phyloP scores from a whole-genome alignment of 2,329 filamentous ascomycete genomes.

The Scedosporium aurantiacum region DNA sequence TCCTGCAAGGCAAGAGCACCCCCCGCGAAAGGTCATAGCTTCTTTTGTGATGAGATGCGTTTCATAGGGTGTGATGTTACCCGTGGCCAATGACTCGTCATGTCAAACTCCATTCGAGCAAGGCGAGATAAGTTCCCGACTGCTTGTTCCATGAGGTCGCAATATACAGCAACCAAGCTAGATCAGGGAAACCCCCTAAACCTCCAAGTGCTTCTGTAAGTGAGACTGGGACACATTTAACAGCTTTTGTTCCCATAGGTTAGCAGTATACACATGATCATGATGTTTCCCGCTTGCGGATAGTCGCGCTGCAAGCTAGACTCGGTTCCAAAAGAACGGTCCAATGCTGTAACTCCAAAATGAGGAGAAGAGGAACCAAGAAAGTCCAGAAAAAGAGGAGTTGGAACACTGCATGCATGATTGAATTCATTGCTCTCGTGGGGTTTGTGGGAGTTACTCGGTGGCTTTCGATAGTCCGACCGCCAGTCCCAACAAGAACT shows the following conservation, averaged over 20 bases:
- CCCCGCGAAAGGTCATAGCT: not conserved
- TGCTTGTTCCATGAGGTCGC: not conserved
- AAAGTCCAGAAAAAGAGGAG: not conserved
- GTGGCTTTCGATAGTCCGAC: no score
- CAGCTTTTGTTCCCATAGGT: not conserved
- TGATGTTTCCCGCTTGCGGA: not conserved
- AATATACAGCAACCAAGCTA: not conserved
- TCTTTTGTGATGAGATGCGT: constrained; percentile 1
- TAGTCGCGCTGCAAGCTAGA: not conserved
- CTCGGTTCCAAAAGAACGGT: not conserved
- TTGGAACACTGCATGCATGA: not conserved
- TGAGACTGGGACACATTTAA: not conserved
- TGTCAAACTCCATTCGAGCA: not conserved
- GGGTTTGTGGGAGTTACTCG: not conserved
- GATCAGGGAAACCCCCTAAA: not conserved
- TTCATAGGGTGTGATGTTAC: not conserved
- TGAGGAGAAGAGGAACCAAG: not conserved
- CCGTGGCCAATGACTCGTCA: not conserved
- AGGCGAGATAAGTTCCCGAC: not conserved
- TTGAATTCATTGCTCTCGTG: not conserved
- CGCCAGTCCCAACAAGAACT: no score
- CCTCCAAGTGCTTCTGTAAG: not conserved
- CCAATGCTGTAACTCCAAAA: not conserved
- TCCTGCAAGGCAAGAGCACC: not conserved
- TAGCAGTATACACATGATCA: not conserved